Conservation (phyloP, 2,329 filamentous ascomycete genomes). For the Colletotrichum sojae region DNA sequence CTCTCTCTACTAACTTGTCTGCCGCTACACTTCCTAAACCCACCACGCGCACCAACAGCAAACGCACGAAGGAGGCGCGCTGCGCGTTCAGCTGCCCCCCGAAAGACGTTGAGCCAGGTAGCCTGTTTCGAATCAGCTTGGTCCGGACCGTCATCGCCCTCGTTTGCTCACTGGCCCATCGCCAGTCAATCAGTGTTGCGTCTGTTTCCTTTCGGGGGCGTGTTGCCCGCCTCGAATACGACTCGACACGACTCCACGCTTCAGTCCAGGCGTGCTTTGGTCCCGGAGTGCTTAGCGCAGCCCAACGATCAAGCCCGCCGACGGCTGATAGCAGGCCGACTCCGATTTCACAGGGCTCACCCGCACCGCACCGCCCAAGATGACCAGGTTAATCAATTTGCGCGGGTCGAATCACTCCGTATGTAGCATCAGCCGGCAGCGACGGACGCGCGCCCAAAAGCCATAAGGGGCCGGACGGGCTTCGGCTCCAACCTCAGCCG, state of each 20-base stretch:
- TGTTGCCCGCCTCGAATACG: not conserved
- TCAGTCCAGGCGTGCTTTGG: not conserved
- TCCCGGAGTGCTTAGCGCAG: not conserved
- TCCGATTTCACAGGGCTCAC: not conserved
- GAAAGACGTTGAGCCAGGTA: too few relatives aligned
- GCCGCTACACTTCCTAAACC: constrained; percentile 2
- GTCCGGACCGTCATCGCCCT: not conserved
- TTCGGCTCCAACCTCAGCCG: not conserved
- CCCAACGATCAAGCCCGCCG: not conserved
- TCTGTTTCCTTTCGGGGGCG: too few relatives aligned
- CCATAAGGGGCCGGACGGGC: not conserved
- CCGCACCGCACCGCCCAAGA: not conserved
- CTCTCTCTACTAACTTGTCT: too few relatives aligned
- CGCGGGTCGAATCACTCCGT: constrained; percentile 1
- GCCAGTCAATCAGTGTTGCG: too few relatives aligned
- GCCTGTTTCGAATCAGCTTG: too few relatives aligned
- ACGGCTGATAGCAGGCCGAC: not conserved
- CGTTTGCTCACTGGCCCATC: not conserved
- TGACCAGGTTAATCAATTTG: constrained; percentile 4
- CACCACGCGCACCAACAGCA: constrained; percentile 19
- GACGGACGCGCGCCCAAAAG: not conserved
- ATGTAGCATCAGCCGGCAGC: constrained; percentile 3
- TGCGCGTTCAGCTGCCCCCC: too few relatives aligned
- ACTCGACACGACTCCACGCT: not conserved
- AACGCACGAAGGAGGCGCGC: too few relatives aligned